phyloP scores from a whole-genome alignment of 2,329 filamentous ascomycete genomes.

The Graphilbum fragrans region DNA sequence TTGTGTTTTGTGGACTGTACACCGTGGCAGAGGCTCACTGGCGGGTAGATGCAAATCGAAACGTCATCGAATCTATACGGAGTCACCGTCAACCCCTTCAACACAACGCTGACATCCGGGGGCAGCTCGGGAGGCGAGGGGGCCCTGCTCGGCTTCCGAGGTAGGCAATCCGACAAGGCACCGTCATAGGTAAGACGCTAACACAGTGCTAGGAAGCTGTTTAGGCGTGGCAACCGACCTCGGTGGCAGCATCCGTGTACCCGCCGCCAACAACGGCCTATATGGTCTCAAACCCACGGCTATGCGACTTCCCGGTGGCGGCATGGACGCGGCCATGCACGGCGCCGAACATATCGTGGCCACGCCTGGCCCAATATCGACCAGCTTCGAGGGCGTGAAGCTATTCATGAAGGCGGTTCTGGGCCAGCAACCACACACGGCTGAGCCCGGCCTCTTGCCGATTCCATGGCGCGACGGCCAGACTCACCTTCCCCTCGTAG shows the following conservation, averaged over 20 bases:
- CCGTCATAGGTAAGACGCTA: no score
- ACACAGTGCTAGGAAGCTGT: no score
- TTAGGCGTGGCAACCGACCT: conserved; percentile 16
- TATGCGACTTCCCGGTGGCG: conserved; percentile 18
- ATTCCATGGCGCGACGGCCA: neutral
- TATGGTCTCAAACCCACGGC: conserved; percentile 16
- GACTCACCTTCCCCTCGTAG: neutral
- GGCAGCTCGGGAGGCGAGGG: conserved; percentile 25
- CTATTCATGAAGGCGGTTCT: no score
- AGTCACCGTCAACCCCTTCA: conserved; percentile 19
- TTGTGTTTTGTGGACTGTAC: neutral
- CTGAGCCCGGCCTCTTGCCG: no score
- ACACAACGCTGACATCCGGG: conserved; percentile 18
- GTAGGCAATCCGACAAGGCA: no score
- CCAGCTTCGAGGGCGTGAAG: conserved; percentile 36
- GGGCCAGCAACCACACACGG: no score
- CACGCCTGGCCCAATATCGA: neutral
- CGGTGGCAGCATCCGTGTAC: conserved; percentile 12
- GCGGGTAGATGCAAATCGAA: conserved; percentile 9
- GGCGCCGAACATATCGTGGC: neutral
- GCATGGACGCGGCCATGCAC: neutral
- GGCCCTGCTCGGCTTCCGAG: conserved; percentile 17
- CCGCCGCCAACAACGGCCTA: conserved; percentile 17
- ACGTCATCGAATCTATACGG: conserved; percentile 22
- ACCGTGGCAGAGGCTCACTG: no score